A percentile compares a stretch with the other conserved stretches of the same genome.
Conservation (phyloP, 1,284 basidiomycete genomes). For the Leccinum pachyderme region DNA sequence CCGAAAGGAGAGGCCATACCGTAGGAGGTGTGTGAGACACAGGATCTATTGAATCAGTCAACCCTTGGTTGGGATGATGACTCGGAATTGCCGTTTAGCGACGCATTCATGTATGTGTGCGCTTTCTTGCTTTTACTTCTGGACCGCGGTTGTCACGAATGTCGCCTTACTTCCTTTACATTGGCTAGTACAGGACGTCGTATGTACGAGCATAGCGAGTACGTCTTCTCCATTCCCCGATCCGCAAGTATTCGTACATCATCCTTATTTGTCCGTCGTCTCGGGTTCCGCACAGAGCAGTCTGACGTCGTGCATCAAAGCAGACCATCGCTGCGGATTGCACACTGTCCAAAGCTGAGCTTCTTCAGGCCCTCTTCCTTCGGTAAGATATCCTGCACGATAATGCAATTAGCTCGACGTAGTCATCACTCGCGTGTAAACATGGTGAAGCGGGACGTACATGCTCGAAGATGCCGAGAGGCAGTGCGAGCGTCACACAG, state of each 20-base stretch:
- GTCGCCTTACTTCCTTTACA: no score
- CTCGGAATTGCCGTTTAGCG: neutral
- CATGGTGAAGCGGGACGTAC: slow-evolving; percentile 35
- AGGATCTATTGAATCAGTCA: no score
- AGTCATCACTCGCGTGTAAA: neutral
- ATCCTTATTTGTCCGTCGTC: neutral
- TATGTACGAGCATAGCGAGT: neutral
- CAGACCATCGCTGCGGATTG: slow-evolving; percentile 63
- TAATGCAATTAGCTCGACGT: neutral
- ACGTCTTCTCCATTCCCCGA: neutral
- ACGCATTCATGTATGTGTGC: neutral
- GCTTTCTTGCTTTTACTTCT: no score
- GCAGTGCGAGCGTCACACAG: slow-evolving; percentile 70
- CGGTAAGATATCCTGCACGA: slow-evolving; percentile 58
- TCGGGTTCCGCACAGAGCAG: neutral
- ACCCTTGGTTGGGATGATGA: no score
- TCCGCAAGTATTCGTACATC: neutral
- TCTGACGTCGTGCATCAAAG: slow-evolving; percentile 26
- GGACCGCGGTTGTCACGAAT: no score
- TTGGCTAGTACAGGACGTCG: neutral
- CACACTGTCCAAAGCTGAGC: slow-evolving; percentile 61
- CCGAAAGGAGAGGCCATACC: no score
- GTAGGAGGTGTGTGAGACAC: no score
- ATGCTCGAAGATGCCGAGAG: slow-evolving; percentile 71
- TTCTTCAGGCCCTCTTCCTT: slow-evolving; percentile 57